Evolutionary conservation across 495 filamentous ascomycete genomes (phyloP).

Genomic region (Hypoxylon crocopeplum): DNA sequence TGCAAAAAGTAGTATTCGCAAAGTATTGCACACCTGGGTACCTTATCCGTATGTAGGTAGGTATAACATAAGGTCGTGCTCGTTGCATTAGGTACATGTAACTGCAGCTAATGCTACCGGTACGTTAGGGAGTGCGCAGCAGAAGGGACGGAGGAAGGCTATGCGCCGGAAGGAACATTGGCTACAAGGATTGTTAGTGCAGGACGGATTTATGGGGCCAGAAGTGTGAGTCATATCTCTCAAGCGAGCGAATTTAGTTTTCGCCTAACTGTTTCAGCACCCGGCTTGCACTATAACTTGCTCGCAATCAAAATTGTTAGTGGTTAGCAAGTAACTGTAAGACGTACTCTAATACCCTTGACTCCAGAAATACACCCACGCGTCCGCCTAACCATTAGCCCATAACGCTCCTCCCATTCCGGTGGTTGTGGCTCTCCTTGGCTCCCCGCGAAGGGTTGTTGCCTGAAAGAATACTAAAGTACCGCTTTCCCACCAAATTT

Average conservation of each 20-base stretch:
- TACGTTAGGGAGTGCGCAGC: too few relatives aligned
- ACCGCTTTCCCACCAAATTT: conserved; percentile 33
- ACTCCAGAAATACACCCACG: conserved; percentile 23
- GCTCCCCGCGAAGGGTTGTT: conserved; percentile 23
- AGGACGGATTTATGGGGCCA: conserved; percentile 21
- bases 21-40: too few relatives aligned
- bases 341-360: conserved; percentile 1
- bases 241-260: conserved; percentile 22
- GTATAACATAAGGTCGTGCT: too few relatives aligned
- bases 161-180: conserved; percentile 18
- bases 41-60: too few relatives aligned
- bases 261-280: conserved; percentile 34
- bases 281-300: conserved; percentile 18
- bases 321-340: conserved; percentile 36
- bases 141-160: conserved; percentile 29
- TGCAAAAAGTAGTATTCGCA: too few relatives aligned
- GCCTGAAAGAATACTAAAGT: conserved; percentile 46
- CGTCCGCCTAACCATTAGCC: conserved; percentile 18
- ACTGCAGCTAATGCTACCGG: too few relatives aligned
- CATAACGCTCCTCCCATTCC: too few relatives aligned
- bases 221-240: conserved; percentile 44
- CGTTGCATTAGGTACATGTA: too few relatives aligned
- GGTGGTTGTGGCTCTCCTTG: too few relatives aligned
- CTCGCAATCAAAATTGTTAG: conserved; percentile 38
- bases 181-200: conserved; percentile 21